Conservation (phyloP, 2,329 filamentous ascomycete species). For the Pseudocercospora musae region DNA sequence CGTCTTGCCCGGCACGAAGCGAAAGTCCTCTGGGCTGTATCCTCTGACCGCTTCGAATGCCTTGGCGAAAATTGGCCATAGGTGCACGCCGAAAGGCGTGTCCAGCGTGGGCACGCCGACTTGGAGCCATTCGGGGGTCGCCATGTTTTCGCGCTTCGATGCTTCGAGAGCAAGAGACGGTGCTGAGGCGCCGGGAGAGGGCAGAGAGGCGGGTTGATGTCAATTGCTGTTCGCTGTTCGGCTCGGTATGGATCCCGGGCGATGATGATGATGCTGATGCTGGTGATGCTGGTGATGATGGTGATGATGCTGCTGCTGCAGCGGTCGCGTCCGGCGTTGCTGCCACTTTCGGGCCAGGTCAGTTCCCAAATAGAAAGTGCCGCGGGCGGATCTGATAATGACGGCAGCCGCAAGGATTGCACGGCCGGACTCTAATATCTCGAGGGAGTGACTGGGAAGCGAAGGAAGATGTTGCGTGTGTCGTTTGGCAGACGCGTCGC, state of each 20-base stretch:
- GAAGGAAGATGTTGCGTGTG: not conserved
- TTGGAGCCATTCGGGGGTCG: constrained; percentile 52
- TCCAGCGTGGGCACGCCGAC: constrained; percentile 72
- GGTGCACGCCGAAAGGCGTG: constrained; percentile 81
- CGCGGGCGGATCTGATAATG: constrained; percentile 1
- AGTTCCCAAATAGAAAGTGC: not conserved
- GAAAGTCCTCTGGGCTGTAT: constrained; percentile 82
- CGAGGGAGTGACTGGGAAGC: constrained; percentile 1
- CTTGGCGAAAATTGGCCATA: constrained; percentile 95
- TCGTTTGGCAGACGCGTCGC: not conserved
- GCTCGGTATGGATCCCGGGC: not conserved
- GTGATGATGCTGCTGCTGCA: not conserved
- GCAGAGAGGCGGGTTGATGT: not conserved
- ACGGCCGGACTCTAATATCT: not conserved
- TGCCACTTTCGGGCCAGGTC: not conserved
- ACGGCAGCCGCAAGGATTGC: constrained; percentile 2
- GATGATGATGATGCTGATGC: not conserved
- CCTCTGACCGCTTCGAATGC: constrained; percentile 72
- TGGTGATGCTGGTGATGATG: not conserved
- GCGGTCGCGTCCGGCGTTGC: not conserved
- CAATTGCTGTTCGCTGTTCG: not conserved
- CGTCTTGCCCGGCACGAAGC: constrained; percentile 75
- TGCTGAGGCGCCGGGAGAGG: not conserved
- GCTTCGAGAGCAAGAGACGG: not conserved
- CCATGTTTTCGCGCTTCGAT: constrained; percentile 37